Percentiles rank a stretch among this genome's conserved stretches.
Conservation (phyloP, 306 rosid genomes). For the Acmispon strigosus region DNA sequence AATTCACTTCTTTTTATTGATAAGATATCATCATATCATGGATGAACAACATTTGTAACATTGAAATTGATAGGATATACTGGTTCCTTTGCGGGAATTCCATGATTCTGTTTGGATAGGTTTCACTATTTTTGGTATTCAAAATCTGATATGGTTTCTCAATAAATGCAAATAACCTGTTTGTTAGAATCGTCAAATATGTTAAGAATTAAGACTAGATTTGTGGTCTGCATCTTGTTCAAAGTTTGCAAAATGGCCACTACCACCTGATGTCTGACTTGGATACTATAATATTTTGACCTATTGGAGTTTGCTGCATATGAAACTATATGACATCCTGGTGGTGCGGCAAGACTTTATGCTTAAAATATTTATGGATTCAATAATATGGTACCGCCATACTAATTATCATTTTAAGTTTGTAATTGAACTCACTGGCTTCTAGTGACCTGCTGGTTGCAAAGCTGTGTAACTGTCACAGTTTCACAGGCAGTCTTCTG, state of each 20-base stretch:
- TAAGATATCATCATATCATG: background rate
- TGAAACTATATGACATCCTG: conserved; percentile 7
- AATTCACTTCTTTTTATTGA: background rate
- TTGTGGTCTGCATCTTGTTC: conserved; percentile 3
- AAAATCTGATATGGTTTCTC: conserved; percentile 3
- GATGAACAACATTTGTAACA: background rate
- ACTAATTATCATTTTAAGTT: background rate
- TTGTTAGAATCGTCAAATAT: background rate
- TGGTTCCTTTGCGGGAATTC: background rate
- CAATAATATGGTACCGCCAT: background rate
- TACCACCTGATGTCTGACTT: background rate
- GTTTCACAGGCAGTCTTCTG: background rate
- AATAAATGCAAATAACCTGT: background rate
- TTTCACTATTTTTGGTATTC: background rate
- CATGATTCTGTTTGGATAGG: background rate
- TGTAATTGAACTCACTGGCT: background rate
- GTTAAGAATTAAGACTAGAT: background rate
- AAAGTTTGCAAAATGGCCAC: background rate
- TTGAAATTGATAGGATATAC: conserved; percentile 1
- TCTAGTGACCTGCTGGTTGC: background rate
- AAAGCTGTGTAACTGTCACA: background rate
- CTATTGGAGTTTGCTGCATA: conserved; percentile 1
- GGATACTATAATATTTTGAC: background rate
- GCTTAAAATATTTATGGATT: conserved; percentile 15
- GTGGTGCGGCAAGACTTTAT: background rate